phyloP scores from a whole-genome alignment of 176 grass and related monocot species.

The maize (Zea mays) region DNA sequence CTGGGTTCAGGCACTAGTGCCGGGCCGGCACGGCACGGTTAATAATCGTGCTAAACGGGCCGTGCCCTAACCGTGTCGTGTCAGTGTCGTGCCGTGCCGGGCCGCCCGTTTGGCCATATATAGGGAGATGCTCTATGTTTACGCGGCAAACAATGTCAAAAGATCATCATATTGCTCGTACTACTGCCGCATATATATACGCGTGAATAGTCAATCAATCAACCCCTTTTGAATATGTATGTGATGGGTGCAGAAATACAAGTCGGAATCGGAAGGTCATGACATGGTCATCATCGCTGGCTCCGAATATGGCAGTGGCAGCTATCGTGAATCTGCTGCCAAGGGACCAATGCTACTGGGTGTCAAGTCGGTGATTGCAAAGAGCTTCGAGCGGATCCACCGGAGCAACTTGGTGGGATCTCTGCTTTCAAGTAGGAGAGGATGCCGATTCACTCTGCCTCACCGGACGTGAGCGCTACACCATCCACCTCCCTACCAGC shows the following conservation, averaged over 20 bases:
- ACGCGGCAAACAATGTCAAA: no score
- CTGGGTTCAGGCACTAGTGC: no score
- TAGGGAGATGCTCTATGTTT: no score
- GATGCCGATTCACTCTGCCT: slow-evolving; percentile 77
- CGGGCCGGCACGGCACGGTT: no score
- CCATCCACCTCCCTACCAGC: slow-evolving; percentile 59
- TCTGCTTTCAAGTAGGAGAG: slow-evolving; percentile 72
- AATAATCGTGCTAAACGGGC: no score
- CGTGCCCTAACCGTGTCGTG: no score
- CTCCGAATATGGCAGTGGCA: slow-evolving; percentile 88
- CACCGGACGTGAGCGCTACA: slow-evolving; percentile 70
- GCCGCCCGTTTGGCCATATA: no score
- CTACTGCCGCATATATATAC: no score
- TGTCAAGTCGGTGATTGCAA: slow-evolving; percentile 86
- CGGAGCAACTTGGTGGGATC: slow-evolving; percentile 79
- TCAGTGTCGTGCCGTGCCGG: no score
- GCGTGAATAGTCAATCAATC: no score
- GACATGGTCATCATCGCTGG: slow-evolving; percentile 76
- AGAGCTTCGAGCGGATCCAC: slow-evolving; percentile 98
- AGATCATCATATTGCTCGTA: no score
- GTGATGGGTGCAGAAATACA: slow-evolving; percentile 64
- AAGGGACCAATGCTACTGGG: slow-evolving; percentile 92
- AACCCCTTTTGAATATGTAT: not conserved
- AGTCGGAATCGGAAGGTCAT: slow-evolving; percentile 61
- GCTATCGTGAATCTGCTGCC: slow-evolving; percentile 91